Evolutionary conservation across 2,329 filamentous ascomycete species (phyloP), one percentile per base, ranked within the genome.

Genomic region (Verticillium klebahnii): DNA sequence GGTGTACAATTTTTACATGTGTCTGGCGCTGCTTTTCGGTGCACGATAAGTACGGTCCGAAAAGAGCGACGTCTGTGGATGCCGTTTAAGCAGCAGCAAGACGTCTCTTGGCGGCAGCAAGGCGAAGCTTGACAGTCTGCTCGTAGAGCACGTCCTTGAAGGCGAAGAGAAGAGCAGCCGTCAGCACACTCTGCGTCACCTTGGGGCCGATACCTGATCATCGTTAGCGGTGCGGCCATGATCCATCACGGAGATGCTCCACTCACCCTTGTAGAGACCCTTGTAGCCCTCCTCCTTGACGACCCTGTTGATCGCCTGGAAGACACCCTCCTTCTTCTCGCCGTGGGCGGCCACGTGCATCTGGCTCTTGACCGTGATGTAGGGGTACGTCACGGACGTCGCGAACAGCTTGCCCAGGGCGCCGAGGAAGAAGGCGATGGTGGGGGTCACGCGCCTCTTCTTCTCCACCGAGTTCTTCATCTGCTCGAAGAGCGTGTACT

Each of bases 401-500:
- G 95, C 95, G 64, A 97, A 88, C 66, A 99, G 83, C 84, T 99
- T 99, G 76, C 95, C 93, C 36, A 98, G 73, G 1, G 95, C 95
- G 65, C 95, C 95, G 2, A 99, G 83, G 72, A 95, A 86, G 76
- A 99, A 99, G 58, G 92, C 93, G 68, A 96, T 86, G 61, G 87
- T 89, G 1, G 94, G 92, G 0, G 92, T 96, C 62, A 98, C 85
- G 69, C 89, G 87, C 63, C 79, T 73, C 82, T 81, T 73, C 71
- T 78, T 90, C 85, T 97, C 94, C 61, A 97, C 78, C 31, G 84
- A 71, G 74, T 98, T 97, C 86, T 97, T 98, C 80, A 98, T 82
- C 82, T 99, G 94, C 83, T 99, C 95, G 71, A 98, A 99, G 61
- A 99, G 90, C 17, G 95, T 99, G 78, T 99, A 99, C 80, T 99